Percentiles rank a stretch among this genome's conserved stretches.
These are phyloP conservation scores for Hymenoscyphus repandus DNA, from an alignment of 2,329 filamentous ascomycete genomes.

Conservation along the genomic window DNA sequence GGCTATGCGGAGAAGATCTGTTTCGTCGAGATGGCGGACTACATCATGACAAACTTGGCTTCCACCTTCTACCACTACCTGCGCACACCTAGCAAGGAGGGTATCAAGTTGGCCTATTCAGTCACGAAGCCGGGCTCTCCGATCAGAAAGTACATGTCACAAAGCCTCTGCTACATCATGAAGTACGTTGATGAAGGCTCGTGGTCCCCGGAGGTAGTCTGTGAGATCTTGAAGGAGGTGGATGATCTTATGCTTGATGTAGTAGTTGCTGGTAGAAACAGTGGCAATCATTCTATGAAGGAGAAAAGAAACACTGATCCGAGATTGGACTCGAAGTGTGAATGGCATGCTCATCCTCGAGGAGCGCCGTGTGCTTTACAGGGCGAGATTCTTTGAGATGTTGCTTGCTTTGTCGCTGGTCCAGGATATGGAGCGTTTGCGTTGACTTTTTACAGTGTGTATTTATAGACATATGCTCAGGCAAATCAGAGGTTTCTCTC, in stretches of 20 bases:
- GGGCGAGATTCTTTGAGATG: slow-evolving; percentile 4
- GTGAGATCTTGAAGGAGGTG: neutral
- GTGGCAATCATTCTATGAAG: neutral
- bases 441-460: neutral
- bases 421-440: too few species aligned
- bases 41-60: slow-evolving; percentile 8
- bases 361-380: neutral
- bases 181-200: slow-evolving; percentile 2
- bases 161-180: slow-evolving; percentile 6
- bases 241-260: slow-evolving; percentile 5
- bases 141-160: slow-evolving; percentile 4
- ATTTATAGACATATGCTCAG: neutral
- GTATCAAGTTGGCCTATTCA: slow-evolving; percentile 2
- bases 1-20: slow-evolving; percentile 5
- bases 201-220: slow-evolving; percentile 1
- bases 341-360: slow-evolving; percentile 2
- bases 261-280: slow-evolving; percentile 4
- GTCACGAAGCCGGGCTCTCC: slow-evolving; percentile 2
- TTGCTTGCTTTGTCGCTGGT: too few species aligned
- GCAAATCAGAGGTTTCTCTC: neutral
- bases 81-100: slow-evolving; percentile 2
- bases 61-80: slow-evolving; percentile 4
- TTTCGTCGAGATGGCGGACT: slow-evolving; percentile 1
- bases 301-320: slow-evolving; percentile 1
- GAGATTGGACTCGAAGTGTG: slow-evolving; percentile 4